A percentile compares a stretch with the other conserved stretches of the same genome.
phyloP scores from a whole-genome alignment of 495 filamentous ascomycete species.

The Pyronema domesticum region DNA sequence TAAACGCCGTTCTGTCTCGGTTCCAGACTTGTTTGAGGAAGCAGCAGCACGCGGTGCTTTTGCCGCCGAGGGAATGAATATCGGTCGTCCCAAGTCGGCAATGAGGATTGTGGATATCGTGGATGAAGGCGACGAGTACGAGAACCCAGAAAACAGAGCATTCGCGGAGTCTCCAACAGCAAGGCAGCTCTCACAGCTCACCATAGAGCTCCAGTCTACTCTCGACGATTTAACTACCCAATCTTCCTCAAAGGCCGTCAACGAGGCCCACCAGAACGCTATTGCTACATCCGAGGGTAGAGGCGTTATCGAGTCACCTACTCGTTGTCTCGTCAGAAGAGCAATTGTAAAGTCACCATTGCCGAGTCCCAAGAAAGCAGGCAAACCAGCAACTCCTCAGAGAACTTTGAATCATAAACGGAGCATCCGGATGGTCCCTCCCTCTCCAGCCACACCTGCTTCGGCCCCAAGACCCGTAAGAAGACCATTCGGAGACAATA shows the following conservation, averaged over 20 bases:
- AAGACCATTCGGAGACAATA: too few species aligned
- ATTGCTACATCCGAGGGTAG: neutral
- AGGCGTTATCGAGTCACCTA: neutral
- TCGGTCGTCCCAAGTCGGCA: too few species aligned
- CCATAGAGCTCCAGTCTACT: too few species aligned
- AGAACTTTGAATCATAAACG: neutral
- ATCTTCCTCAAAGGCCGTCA: neutral
- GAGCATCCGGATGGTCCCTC: neutral
- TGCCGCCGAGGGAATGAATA: too few species aligned
- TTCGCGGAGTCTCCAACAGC: too few species aligned
- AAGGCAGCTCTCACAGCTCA: too few species aligned
- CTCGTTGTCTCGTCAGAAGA: neutral
- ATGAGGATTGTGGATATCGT: too few species aligned
- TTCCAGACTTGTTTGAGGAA: neutral
- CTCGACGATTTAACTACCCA: neutral
- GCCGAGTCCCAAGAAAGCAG: neutral
- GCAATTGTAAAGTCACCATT: neutral
- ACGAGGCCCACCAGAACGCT: neutral
- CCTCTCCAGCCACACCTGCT: neutral
- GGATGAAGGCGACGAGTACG: too few species aligned
- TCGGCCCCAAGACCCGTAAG: too few species aligned
- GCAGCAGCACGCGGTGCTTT: too few species aligned
- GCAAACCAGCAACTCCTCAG: neutral
- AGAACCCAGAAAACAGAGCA: too few species aligned
- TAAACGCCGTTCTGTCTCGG: neutral